Percentiles rank a stretch among this genome's conserved stretches.
These are phyloP conservation scores for Apophysomyces ossiformis DNA, from an alignment of 371 early-diverging fungal genomes.

Conservation along the genomic window DNA sequence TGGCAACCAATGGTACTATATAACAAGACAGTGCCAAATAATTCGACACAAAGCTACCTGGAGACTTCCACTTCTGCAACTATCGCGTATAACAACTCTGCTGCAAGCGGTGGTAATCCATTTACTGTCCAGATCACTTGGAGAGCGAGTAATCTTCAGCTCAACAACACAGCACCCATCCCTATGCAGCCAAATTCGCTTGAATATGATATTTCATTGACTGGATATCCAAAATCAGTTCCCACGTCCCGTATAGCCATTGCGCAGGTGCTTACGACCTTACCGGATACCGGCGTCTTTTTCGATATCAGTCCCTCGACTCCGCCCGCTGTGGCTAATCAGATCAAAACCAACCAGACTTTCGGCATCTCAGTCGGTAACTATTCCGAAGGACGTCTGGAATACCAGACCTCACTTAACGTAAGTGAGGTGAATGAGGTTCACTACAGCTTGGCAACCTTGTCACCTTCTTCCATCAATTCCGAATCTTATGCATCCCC, in stretches of 20 bases:
- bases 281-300: neutral
- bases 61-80: slow-evolving; percentile 33
- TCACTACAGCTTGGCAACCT: slow-evolving; percentile 11
- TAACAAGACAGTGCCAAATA: slow-evolving; percentile 38
- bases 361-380: slow-evolving; percentile 49
- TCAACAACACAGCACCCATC: slow-evolving; percentile 47
- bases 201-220: slow-evolving; percentile 40
- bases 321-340: slow-evolving; percentile 35
- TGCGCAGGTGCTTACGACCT: slow-evolving; percentile 29
- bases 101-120: neutral
- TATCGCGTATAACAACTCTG: slow-evolving; percentile 30
- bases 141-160: slow-evolving; percentile 43
- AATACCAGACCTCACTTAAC: slow-evolving; percentile 41
- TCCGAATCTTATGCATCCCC: slow-evolving; percentile 12
- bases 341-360: slow-evolving; percentile 49
- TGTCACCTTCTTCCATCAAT: slow-evolving; percentile 2
- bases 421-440: slow-evolving; percentile 23
- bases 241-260: slow-evolving; percentile 32
- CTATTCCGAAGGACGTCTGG: slow-evolving; percentile 47
- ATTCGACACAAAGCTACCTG: slow-evolving; percentile 30
- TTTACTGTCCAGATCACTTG: slow-evolving; percentile 36
- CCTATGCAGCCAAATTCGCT: slow-evolving; percentile 46
- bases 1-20: slow-evolving; percentile 44
- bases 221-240: slow-evolving; percentile 27
- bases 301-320: slow-evolving; percentile 53